Evolutionary conservation across 768 basidiomycete species (phyloP), one percentile per base, ranked within the genome.

Genomic region (Phylloporus arenicola): DNA sequence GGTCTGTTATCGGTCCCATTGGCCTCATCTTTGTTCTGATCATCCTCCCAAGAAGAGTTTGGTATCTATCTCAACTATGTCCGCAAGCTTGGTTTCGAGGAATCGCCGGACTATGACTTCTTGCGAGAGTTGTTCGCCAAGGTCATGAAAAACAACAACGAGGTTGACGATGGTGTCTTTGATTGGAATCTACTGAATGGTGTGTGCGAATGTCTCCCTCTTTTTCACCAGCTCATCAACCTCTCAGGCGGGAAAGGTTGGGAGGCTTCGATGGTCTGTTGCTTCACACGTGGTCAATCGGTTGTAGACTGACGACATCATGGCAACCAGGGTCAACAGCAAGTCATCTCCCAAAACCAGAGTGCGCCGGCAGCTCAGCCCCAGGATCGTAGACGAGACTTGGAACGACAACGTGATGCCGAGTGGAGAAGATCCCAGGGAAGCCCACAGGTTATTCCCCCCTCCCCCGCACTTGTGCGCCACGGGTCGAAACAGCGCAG

Each of bases 31-130:
- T 16, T 52, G 31, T 16, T 34, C 47, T 60, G 45, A 58, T 52
- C 35, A 34, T 19, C 1, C 14, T 34, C 33, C 27, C 20, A 69
- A 97, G 96, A 98, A 75, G 96, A 98, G 71, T 99, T 98, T 62
- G 86, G 85, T 48, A 98, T 99, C 64, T 99, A 98, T 71, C 79
- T 99, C 45, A 98, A 98, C 74, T 99, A 99, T 70, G 96, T 98
- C 54, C 86, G 96, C 55, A 99, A 97, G 68, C 83, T 99, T 56
- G 96, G 95, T 13, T 99, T 99, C 68, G 96, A 98, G 67, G 96
- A 99, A 72, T 90, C 93, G 19, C 96, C 96, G 37, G 96, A 99
- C 72, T 99, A 99, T 66, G 94, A 98, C 64, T 99, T 99, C 72
- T 70, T 99, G 62, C 81, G 94, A 53, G 96, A 97, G 60, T 75